phyloP scores from a whole-genome alignment of 345 rosid species.

The Carallia pectinifolia region DNA sequence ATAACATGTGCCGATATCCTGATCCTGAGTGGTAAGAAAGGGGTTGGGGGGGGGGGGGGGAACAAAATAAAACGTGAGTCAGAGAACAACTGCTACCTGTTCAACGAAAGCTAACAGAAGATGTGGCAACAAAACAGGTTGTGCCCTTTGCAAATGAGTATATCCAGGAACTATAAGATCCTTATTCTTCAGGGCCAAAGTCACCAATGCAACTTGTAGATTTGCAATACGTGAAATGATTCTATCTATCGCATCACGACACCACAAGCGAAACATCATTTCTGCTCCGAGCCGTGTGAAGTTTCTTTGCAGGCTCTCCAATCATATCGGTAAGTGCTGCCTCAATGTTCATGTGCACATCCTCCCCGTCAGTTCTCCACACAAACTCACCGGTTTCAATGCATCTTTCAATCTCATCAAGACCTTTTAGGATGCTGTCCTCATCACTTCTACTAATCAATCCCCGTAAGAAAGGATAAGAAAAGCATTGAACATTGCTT shows the following conservation, averaged over 20 bases:
- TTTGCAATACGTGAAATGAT: constrained; percentile 40
- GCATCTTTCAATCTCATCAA: constrained; percentile 61
- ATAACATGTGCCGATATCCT: background rate
- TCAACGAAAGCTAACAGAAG: constrained; percentile 81
- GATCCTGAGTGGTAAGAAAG: too few relatives aligned
- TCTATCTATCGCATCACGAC: constrained; percentile 85
- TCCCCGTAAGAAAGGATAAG: constrained; percentile 42
- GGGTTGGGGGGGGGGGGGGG: too few relatives aligned
- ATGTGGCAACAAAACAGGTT: constrained; percentile 85
- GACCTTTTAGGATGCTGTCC: constrained; percentile 69
- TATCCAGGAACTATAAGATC: constrained; percentile 88
- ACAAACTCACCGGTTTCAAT: constrained; percentile 65
- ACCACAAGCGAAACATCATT: constrained; percentile 93
- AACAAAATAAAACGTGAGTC: background rate
- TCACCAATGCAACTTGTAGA: constrained; percentile 67
- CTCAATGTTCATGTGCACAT: constrained; percentile 97
- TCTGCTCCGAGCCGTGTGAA: constrained; percentile 89
- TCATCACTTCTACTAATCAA: constrained; percentile 58
- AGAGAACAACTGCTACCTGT: constrained; percentile 48
- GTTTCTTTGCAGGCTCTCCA: constrained; percentile 98
- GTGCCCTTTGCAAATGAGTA: constrained; percentile 95
- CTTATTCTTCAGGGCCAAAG: constrained; percentile 64
- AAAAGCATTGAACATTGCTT: background rate
- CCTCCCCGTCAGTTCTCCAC: constrained; percentile 94
- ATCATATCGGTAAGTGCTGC: constrained; percentile 88